Evolutionary conservation across 2,329 filamentous ascomycete species (phyloP), one percentile per base, ranked within the genome.

Genomic region (Neocatenulostroma microsporum): DNA sequence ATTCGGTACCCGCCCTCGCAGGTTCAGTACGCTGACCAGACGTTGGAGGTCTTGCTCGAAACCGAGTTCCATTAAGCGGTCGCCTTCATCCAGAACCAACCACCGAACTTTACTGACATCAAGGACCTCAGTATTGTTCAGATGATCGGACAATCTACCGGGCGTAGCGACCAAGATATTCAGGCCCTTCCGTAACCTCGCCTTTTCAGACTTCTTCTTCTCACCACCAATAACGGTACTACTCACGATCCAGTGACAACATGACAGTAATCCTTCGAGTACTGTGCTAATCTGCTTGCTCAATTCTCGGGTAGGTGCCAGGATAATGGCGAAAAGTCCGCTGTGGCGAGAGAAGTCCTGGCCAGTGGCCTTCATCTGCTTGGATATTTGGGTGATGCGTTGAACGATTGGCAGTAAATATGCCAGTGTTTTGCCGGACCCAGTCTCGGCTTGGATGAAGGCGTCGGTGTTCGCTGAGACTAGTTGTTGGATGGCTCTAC

Each of bases 81-180:
- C 91, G 19, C 91, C 91, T 62, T 98, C 91, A 53, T 98, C 91
- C 5, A 98, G 72, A 2, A 98, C 80, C 17, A 98, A 67, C 91
- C 91, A 98, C 41, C 89, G 74, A 4, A 95, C 89, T 15, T 82
- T 88, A 52, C 83, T 84, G 26, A 96, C 78, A 46, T 91, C 84
- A 34, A 98, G 68, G 0, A 81, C 86, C 60, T 94, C 79, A 1
- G 91, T 98, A 56, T 95, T 86, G 50, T 93, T 82, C 31, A 98
- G 66, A 62, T 98, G 91, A 66, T 98, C 91, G 3, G 80, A 83
- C 40, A 98, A 68, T 43, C 91, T 77, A 53, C 91, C 91, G 0
- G 91, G 91, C 1, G 91, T 98, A 3, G 91, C 91, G 26, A 98
- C 86, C 23, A 98, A 66, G 30, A 98, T 94, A 62, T 96, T 98